phyloP scores from a whole-genome alignment of 2,329 filamentous ascomycete species.

The Penicillium sp. region DNA sequence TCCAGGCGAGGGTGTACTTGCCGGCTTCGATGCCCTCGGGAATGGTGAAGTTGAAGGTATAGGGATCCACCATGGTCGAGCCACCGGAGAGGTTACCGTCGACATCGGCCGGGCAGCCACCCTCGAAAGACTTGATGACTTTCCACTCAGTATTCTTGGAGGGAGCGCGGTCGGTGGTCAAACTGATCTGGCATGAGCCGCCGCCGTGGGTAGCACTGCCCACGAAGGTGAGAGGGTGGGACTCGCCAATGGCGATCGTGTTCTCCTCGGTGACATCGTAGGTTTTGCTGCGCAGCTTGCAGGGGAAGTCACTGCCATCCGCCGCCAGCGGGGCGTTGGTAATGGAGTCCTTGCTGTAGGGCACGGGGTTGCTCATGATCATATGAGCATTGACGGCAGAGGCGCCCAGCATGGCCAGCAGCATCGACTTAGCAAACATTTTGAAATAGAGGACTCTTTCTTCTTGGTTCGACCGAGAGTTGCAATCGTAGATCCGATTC shows the following conservation, averaged over 20 bases:
- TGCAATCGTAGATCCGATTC: conserved; percentile 27
- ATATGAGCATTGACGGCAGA: conserved; percentile 68
- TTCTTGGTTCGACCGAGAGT: conserved; percentile 17
- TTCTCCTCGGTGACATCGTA: conserved; percentile 48
- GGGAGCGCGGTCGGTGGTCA: conserved; percentile 72
- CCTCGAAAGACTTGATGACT: conserved; percentile 82
- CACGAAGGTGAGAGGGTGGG: conserved; percentile 59
- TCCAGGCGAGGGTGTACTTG: conserved; percentile 80
- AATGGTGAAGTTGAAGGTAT: conserved; percentile 65
- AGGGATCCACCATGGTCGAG: conserved; percentile 45
- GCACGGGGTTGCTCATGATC: conserved; percentile 63
- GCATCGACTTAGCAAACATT: conserved; percentile 31
- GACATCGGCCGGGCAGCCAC: conserved; percentile 69
- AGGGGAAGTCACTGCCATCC: conserved; percentile 70
- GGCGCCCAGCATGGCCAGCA: conserved; percentile 48
- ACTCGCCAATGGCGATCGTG: conserved; percentile 59
- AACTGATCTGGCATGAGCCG: conserved; percentile 82
- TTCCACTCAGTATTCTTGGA: conserved; percentile 68
- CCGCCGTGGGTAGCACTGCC: conserved; percentile 81
- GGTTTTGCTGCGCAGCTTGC: conserved; percentile 59
- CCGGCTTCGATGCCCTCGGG: conserved; percentile 68
- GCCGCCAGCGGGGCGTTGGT: conserved; percentile 62
- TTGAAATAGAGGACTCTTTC: conserved; percentile 14
- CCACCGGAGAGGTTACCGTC: conserved; percentile 56
- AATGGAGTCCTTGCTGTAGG: conserved; percentile 51